Evolutionary conservation across 73 alveolate species (phyloP), one percentile per base, ranked within the genome.

Genomic region (Tetrahymena borealis): DNA sequence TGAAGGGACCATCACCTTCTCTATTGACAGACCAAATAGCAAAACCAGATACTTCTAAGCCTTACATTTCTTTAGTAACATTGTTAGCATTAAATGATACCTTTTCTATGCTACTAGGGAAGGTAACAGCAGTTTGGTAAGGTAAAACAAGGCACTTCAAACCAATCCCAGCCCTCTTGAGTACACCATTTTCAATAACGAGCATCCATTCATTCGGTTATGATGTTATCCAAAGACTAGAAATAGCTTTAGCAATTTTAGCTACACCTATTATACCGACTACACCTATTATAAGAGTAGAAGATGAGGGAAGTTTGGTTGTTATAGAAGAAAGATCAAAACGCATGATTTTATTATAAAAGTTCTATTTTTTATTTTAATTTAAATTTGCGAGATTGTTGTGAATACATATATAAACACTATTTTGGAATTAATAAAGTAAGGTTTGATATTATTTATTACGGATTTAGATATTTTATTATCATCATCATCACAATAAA

Each of bases 1-100:
- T 93, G 91, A 91, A 93, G 40, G 95, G 95, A n/a, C 95, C 95
- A 91, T 92, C 95, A 24, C 95, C 95, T 11, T 31, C 91, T 37
- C 95, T 40, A 92, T 92, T 20, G 91, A 92, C 95, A 43, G 93
- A 78, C 95, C 95, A 92, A 60, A 79, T 78, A 20, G 90, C 91
- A 78, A 85, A 92, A 8, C 95, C 95, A 32, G 92, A 42, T 43
- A 92, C 95, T 15, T 38, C 93, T 1, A 92, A 77, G 18, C 95
- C 95, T 79, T 92, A 90, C 95, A 92, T 92, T 60, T 92, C 92
- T 32, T 39, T 38, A 91, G 79, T 90, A 79, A 92, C 95, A 32
- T 92, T 91, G 28, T 36, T 24, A 39, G 93, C 95, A 31, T 39
- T 79, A 90, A 92, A 92, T 31, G 91, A 40, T 18, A 92, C 90